Evolutionary conservation across 2,329 filamentous ascomycete genomes (phyloP).

Genomic region (Golovinomyces cichoracearum): DNA sequence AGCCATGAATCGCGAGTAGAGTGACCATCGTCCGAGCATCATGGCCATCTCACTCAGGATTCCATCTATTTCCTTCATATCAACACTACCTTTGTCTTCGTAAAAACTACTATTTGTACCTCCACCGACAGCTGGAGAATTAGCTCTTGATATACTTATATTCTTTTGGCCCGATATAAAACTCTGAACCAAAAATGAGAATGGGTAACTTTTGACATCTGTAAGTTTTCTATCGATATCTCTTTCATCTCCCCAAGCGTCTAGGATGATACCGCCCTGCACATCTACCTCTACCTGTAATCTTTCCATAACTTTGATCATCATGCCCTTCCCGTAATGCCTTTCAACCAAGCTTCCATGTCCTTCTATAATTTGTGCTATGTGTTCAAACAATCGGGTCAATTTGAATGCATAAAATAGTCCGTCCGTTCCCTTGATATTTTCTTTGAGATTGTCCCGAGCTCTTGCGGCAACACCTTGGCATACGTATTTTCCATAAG

Average conservation of each 20-base stretch:
- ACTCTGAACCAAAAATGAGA: slow-evolving; percentile 88
- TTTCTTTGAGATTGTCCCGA: slow-evolving; percentile 51
- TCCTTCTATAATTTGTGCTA: slow-evolving; percentile 82
- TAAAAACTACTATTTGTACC: slow-evolving; percentile 30
- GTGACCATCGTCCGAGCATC: slow-evolving; percentile 80
- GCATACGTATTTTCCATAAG: slow-evolving; percentile 89
- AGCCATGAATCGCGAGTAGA: slow-evolving; percentile 73
- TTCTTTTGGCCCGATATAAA: slow-evolving; percentile 49
- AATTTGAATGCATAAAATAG: slow-evolving; percentile 82
- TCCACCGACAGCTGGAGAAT: slow-evolving; percentile 44
- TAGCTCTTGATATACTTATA: slow-evolving; percentile 38
- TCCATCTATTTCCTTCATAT: slow-evolving; percentile 88
- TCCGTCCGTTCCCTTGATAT: slow-evolving; percentile 39
- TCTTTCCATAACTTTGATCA: slow-evolving; percentile 79
- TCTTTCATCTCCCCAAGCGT: slow-evolving; percentile 84
- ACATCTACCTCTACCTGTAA: slow-evolving; percentile 87
- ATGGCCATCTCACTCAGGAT: slow-evolving; percentile 66
- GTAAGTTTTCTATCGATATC: slow-evolving; percentile 63
- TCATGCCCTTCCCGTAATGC: slow-evolving; percentile 79
- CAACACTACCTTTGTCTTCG: slow-evolving; percentile 72
- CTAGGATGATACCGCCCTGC: slow-evolving; percentile 82
- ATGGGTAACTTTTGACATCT: slow-evolving; percentile 92
- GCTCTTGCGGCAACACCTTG: slow-evolving; percentile 74
- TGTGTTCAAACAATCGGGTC: slow-evolving; percentile 86
- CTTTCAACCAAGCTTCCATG: slow-evolving; percentile 77